phyloP scores from a whole-genome alignment of 768 basidiomycete species.

The Rhodotorula graminis region DNA sequence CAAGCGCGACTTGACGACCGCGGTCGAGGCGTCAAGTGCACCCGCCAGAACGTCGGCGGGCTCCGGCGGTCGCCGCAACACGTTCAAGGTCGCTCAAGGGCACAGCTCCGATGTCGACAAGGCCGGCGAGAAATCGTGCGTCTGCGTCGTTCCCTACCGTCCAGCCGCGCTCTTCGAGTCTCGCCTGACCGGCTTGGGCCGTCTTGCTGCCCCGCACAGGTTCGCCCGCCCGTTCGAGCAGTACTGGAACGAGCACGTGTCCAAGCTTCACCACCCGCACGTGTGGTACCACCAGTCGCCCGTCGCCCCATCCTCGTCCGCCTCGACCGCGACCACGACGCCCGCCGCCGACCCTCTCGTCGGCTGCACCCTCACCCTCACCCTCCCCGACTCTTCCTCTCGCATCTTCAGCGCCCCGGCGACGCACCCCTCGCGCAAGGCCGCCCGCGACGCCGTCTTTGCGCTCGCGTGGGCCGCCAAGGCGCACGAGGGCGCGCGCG shows the following conservation, averaged over 20 bases:
- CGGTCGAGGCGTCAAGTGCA: neutral
- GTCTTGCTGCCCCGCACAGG: neutral
- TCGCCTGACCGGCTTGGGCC: neutral
- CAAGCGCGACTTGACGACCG: neutral
- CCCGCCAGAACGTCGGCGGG: neutral
- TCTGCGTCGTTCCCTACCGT: too few species aligned
- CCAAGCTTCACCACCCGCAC: slow-evolving; percentile 1
- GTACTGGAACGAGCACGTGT: slow-evolving; percentile 9
- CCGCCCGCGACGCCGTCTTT: neutral
- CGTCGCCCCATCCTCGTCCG: neutral
- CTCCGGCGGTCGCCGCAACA: neutral
- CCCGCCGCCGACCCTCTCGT: neutral
- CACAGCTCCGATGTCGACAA: neutral
- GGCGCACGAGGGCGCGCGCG: neutral
- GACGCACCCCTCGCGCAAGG: neutral
- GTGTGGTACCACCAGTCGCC: neutral
- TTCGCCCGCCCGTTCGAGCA: neutral
- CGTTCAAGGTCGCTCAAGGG: neutral
- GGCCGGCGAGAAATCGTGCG: neutral
- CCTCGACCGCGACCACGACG: neutral
- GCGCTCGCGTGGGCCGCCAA: neutral
- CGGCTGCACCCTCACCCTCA: slow-evolving; percentile 22
- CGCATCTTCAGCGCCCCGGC: slow-evolving; percentile 1
- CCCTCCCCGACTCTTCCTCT: slow-evolving; percentile 2
- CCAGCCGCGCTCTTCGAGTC: neutral